Evolutionary conservation across 139 green algal genomes (phyloP), one percentile per base, ranked within the genome.

Genomic region (Auxenochlorella protothecoides): DNA sequence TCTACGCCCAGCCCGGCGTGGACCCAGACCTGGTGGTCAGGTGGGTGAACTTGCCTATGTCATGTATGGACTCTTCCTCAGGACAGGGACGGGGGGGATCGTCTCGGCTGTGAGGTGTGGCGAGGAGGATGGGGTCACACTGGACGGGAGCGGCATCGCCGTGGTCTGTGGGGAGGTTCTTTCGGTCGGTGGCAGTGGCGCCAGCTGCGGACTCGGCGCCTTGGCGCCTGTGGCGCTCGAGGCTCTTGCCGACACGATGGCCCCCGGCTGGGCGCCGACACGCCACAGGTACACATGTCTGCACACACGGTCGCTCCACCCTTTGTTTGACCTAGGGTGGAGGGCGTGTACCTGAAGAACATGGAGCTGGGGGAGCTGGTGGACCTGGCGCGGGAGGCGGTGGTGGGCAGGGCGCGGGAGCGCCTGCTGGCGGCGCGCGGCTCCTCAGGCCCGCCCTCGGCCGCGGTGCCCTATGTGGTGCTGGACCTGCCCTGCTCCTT

Each of bases 401-500:
- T 81, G 63, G 66, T 81, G 63, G 66, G 53, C 13, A 65, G 62
- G 16, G 72, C 72, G 3, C n/a, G 16, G 6, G 3, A 4, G 5
- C 51, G 79, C 5, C 66, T 78, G 53, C 60, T 59, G 27, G 68
- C 74, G 63, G 65, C 74, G 27, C 27, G 27, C 27, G 27, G 27
- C 27, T 44, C 27, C 27, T 44, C 27, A 1, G 27, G 27, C 27
- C 27, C 27, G 27, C 72, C 66, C 4, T 54, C 62, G 8, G 65
- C 67, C 0, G 72, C 73, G 16, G 72, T 85, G 69, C 82, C 78
- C 15, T 79, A 87, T 63, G 15, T 91, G 2, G 79, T 88, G 8
- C 73, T 91, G 51, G 84, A 91, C 79, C 66, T 91, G 77, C 86
- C 86, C 11, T 90, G 85, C 73, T 83, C 84, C 60, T 91, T 91